Percentiles rank a stretch among this genome's conserved stretches.
phyloP scores from a whole-genome alignment of 768 basidiomycete species.

The Agrocybe chaxingu region DNA sequence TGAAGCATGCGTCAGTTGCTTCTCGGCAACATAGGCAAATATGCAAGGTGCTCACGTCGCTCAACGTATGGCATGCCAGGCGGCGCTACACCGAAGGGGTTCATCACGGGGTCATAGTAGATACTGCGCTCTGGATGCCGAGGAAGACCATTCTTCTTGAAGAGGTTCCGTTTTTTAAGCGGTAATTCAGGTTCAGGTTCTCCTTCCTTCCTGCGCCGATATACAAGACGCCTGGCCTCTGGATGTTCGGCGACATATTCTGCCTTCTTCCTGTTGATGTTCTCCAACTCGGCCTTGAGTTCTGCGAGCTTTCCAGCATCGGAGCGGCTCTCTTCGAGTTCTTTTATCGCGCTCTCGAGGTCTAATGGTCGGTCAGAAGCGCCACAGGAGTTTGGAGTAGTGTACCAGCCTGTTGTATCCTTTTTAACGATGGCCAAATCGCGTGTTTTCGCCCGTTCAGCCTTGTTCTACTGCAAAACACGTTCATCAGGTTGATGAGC shows the following conservation, averaged over 20 bases:
- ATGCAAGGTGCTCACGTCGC: constrained; percentile 51
- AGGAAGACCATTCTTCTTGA: constrained; percentile 82
- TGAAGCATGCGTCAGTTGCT: constrained; percentile 3
- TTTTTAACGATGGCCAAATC: constrained; percentile 94
- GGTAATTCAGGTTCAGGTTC: constrained; percentile 39
- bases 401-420: constrained; percentile 71
- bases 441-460: constrained; percentile 72
- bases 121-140: constrained; percentile 89
- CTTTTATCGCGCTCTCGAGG: constrained; percentile 76
- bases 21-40: too few relatives aligned
- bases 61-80: constrained; percentile 97
- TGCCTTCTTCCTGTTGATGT: constrained; percentile 83
- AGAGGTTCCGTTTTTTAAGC: constrained; percentile 61
- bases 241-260: constrained; percentile 93
- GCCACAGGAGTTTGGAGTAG: not conserved
- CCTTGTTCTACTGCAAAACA: constrained; percentile 80
- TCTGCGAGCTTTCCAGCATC: constrained; percentile 67
- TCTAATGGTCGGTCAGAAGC: constrained; percentile 40
- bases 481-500: constrained; percentile 11
- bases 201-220: constrained; percentile 49
- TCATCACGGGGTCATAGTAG: constrained; percentile 92
- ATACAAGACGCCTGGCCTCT: constrained; percentile 85
- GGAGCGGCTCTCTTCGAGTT: constrained; percentile 47
- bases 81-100: constrained; percentile 90
- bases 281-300: constrained; percentile 75